These are phyloP conservation scores for Fusarium goolgardi DNA, from an alignment of 2,329 filamentous ascomycete genomes.

Conservation along the genomic window DNA sequence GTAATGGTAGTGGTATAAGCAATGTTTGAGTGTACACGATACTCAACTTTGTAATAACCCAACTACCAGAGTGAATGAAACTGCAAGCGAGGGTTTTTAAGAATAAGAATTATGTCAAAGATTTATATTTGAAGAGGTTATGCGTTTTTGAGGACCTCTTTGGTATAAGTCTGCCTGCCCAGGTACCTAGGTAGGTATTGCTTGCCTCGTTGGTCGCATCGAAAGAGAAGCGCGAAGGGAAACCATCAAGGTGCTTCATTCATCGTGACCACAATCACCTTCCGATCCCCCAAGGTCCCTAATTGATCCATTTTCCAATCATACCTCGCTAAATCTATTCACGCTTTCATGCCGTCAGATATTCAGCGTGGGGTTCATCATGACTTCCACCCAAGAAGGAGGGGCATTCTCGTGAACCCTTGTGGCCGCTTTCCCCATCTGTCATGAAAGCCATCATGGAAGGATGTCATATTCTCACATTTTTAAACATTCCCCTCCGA, in stretches of 20 bases:
- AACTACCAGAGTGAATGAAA: neutral
- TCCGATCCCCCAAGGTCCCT: slow-evolving; percentile 17
- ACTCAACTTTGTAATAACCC: neutral
- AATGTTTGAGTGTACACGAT: neutral
- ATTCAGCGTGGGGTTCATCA: slow-evolving; percentile 27
- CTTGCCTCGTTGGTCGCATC: neutral
- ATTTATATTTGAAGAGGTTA: neutral
- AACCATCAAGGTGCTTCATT: slow-evolving; percentile 38
- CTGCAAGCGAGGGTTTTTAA: neutral
- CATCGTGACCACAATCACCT: slow-evolving; percentile 6
- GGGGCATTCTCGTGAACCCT: slow-evolving; percentile 37
- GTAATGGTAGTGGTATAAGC: slow-evolving; percentile 4
- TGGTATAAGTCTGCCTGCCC: slow-evolving; percentile 5
- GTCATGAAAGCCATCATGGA: slow-evolving; percentile 1
- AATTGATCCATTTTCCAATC: slow-evolving; percentile 26
- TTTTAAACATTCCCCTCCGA: neutral
- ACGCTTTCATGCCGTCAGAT: neutral
- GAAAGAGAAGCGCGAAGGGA: slow-evolving; percentile 9
- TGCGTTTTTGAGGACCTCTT: slow-evolving; percentile 19
- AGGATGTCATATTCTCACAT: slow-evolving; percentile 10
- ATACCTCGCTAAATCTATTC: neutral
- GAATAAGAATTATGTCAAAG: neutral
- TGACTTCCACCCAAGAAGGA: slow-evolving; percentile 21
- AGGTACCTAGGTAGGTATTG: too few relatives aligned
- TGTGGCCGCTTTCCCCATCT: slow-evolving; percentile 25